Base-by-base conservation (phyloP, 768 basidiomycete genomes). In the Kwoniella europaea region DNA sequence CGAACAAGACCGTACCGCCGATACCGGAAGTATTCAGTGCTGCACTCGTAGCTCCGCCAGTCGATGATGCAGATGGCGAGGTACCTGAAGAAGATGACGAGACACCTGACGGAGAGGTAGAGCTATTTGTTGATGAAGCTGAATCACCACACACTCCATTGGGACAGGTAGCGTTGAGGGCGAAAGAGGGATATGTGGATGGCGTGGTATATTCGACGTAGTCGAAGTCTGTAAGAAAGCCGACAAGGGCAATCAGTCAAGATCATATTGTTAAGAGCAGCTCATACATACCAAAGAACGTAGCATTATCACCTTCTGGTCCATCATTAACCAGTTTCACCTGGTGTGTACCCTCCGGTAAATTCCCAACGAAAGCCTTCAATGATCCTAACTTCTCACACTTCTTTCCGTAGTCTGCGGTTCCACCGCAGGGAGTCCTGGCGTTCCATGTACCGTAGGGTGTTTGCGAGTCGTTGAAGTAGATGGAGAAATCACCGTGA, bases 351-450 rank as follows among this genome's bases (percentile, higher is more conserved):
- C 82, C 82, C 29, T 71, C 64, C 2, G 70, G 70, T n/a, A 83
- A 63, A 9, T 68, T 69, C 0, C 69, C 74, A 0, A 65, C 68
- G 24, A 77, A 75, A 29, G 67, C 78, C 18, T 78, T 76, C 44
- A 83, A 65, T n/a, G 76, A 76, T 1, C 75, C 76, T 35, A 83
- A 71, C 71, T 83, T 83, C 61, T 83, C 82, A 58, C 82, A 83
- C 12, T 63, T 65, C 59, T 82, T 82, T 10, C 68, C 78, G 24
- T 70, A 74, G 12, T 44, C 41, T n/a, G 27, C 42, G 0, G 50
- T 53, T 4, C 76, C 76, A 0, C 75, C 78, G 58, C 82, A 83
- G 6, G 80, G 81, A 3, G 76, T 78, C 56, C 79, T 58, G 1
- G 75, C 82, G 60, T 72, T 77, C 53, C 70, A 57, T 35, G 69